Evolutionary conservation across 495 filamentous ascomycete genomes (phyloP), one percentile per base, ranked within the genome.

Genomic region (Thozetella sp.): DNA sequence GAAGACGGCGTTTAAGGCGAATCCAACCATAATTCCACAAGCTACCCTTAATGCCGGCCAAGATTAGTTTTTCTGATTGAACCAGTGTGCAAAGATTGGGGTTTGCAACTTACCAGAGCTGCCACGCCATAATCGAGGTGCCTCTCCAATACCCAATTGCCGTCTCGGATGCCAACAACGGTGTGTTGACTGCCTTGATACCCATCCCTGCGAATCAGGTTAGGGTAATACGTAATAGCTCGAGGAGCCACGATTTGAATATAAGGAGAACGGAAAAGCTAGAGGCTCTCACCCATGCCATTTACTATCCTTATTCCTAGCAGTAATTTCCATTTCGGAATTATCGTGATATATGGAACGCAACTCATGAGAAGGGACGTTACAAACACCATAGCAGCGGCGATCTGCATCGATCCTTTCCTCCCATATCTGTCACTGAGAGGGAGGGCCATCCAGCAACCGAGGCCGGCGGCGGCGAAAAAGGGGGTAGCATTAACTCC

Each of bases 141-240:
- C 70, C 70, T 65, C 70, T 56, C 70, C 70, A 72, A 45, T 61
- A 70, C 3, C 70, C 63, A 22, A 72, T 65, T 4, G 70, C 67
- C 0, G 70, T 70, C 58, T 72, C 70, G 13, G 65, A 66, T 6
- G 70, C 70, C 1, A 72, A 54, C 13, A 72, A 68, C n/a, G 70
- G 67, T 4, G 70, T 72, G 27, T 61, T 68, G 19, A 70, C 67
- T 6, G 70, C 70, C 58, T 72, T 72, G n/a, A 72, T 27, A 4
- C 70, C 70, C 70, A 72, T 72, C 9, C 70, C 69, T 71, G 46
- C 48, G 1, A 46, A 23, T 22, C 2, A 12, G 45, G 26, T 54
- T 19, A n/a, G n/a, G n/a, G n/a, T 6, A 56, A 3, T 0, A 58
- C 40, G 26, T 56, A 50, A 53, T 13, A 50, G 22, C 51, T 22